phyloP scores from a whole-genome alignment of 2,329 filamentous ascomycete species.

The Dryadomyces quercivorus region DNA sequence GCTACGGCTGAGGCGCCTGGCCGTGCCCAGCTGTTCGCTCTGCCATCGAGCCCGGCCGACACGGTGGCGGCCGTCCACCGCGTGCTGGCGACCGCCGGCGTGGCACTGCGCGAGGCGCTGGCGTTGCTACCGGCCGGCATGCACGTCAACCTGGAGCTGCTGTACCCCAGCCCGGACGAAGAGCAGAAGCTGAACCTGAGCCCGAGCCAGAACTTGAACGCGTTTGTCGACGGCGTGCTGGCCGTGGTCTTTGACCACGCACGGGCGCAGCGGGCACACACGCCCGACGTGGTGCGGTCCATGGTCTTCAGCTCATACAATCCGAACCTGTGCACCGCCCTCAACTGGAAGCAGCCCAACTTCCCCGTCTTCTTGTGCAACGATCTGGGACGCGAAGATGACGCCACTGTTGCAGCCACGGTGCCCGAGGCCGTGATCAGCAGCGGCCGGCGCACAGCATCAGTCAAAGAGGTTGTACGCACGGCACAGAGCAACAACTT shows the following conservation, averaged over 20 bases:
- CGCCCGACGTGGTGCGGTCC: conserved; percentile 64
- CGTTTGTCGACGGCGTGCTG: conserved; percentile 72
- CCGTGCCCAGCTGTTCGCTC: conserved; percentile 28
- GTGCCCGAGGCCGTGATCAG: conserved; percentile 27
- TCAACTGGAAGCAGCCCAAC: conserved; percentile 99
- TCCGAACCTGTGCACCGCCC: conserved; percentile 73
- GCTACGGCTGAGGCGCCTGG: conserved; percentile 32
- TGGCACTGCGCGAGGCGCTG: conserved; percentile 70
- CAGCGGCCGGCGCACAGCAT: conserved; percentile 63
- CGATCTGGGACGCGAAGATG: conserved; percentile 59
- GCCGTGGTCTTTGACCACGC: conserved; percentile 86
- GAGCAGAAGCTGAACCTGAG: conserved; percentile 57
- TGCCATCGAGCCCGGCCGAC: conserved; percentile 34
- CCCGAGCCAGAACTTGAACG: conserved; percentile 65
- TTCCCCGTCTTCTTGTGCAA: conserved; percentile 95
- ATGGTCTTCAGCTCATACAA: conserved; percentile 95
- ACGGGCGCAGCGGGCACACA: conserved; percentile 48
- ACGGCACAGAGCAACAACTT: conserved; percentile 95
- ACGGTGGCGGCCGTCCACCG: conserved; percentile 57
- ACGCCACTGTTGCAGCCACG: conserved; percentile 17
- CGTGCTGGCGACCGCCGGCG: conserved; percentile 60
- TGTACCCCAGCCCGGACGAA: conserved; percentile 70
- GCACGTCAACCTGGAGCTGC: conserved; percentile 82
- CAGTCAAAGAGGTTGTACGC: conserved; percentile 87
- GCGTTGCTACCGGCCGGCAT: conserved; percentile 63